A percentile compares a stretch with the other conserved stretches of the same genome.
Evolutionary conservation across 2,329 filamentous ascomycete species (phyloP).

Genomic region (Diaporthe caulivora): DNA sequence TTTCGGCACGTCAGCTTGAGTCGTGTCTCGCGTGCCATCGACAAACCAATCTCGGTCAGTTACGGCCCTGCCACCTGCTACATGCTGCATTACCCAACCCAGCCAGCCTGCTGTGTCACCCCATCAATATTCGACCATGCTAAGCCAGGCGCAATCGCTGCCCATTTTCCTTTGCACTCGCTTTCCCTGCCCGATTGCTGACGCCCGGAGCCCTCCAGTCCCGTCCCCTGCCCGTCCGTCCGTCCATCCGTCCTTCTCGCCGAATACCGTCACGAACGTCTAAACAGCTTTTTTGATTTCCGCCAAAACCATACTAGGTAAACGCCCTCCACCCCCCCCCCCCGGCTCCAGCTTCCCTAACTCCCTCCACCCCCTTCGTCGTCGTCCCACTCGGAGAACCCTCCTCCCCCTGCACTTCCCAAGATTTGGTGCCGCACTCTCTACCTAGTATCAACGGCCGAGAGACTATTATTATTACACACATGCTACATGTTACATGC

Average conservation of each 20-base stretch:
- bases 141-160: constrained; percentile 20
- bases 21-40: constrained; percentile 20
- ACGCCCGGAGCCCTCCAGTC: constrained; percentile 22
- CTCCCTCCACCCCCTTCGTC: too few relatives aligned
- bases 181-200: constrained; percentile 13
- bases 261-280: constrained; percentile 26
- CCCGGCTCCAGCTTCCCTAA: not conserved
- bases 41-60: constrained; percentile 27
- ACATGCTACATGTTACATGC: constrained; percentile 29
- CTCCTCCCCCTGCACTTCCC: constrained; percentile 4
- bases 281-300: constrained; percentile 19
- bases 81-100: constrained; percentile 25
- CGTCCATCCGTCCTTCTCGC: constrained; percentile 5
- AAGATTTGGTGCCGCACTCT: constrained; percentile 9
- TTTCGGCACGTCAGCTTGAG: constrained; percentile 25
- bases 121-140: constrained; percentile 27
- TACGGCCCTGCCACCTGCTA: constrained; percentile 18
- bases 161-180: constrained; percentile 1
- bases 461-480: constrained; percentile 29
- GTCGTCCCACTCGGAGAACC: not conserved
- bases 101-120: constrained; percentile 12
- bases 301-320: constrained; percentile 36
- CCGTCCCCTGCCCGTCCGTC: constrained; percentile 19
- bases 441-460: constrained; percentile 17
- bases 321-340: not conserved